Base-by-base conservation (phyloP, 257 asterid genomes). In the Craterostigma plantagineum region DNA sequence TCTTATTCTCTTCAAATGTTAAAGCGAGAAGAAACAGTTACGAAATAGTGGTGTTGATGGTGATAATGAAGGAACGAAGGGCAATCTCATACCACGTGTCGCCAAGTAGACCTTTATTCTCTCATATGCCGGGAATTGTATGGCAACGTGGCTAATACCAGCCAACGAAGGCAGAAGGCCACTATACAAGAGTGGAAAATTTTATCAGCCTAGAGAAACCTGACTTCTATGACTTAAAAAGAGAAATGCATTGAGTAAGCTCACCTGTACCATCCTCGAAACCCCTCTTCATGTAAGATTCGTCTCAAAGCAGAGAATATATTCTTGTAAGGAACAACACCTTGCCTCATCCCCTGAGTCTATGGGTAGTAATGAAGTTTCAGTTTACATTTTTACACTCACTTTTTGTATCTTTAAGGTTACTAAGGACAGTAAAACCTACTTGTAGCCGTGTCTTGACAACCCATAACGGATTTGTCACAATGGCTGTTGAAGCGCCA, bases 201-300 rank as follows among this genome's bases (percentile, higher is more conserved):
- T n/a, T 41, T 9, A 41, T 14, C 14, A 41, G 12, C 30, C 30
- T 23, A 23, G 4, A 23, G 2, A 23, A 2, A 23, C 2, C 4
- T 23, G 6, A 23, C 6, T 23, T 23, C 30, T 23, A 23, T 23
- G 30, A 2, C 6, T 23, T 23, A 23, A 2, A 23, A 23, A 23
- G 30, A 23, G 6, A 36, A 4, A 36, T 8, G n/a, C n/a, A n/a
- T 15, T 27, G 9, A 43, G 48, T n/a, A n/a, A 41, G 23, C 48
- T 43, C 33, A 87, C 98, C 98, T 82, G 79, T 90, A 90, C 94
- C 72, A 90, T 65, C 99, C 99, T 45, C 92, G 80, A 48, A 90
- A 45, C 40, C 95, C 99, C 60, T 90, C 99, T 69, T 90, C 99
- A 11, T 57, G 92, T 45, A 64, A 60, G 46, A 90, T 90, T 59